Base-by-base conservation (phyloP, 108 stramenopile species). In the Stephanodiscus minutulus region DNA sequence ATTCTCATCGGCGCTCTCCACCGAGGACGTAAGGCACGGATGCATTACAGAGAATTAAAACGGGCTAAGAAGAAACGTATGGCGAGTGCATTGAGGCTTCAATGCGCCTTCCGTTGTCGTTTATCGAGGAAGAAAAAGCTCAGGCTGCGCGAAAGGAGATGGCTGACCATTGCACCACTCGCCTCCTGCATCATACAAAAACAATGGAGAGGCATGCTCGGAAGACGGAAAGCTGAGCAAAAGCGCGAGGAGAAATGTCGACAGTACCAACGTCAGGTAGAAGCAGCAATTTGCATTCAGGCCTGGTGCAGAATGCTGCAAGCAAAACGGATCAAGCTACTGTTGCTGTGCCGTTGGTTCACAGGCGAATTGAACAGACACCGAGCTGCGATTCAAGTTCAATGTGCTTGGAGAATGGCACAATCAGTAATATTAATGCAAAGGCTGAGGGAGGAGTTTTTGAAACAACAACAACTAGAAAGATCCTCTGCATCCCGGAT, bases 11-110 rank as follows among this genome's bases (percentile, higher is more conserved):
- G 77, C 41, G 66, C 80, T 25, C 64, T 74, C 36, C 71, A 63
- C 55, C 73, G 84, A 22, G 84, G 76, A 25, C 44, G 71, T 2
- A 69, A 74, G 15, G 85, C 79, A 20, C 57, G 83, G 22, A 56
- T 28, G 39, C 12, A 20, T 21, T 79, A 49, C 60, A 67, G 37
- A 61, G 43, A 79, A 49, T 46, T 72, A 44, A 72, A 63, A 58
- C 8, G 28, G n/a, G 12, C 29, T 8, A 64, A 49, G 15, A 72
- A 72, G 22, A 1, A 62, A 43, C 29, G 50, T n/a, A 39, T 55
- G 43, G 37, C 37, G 3, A 48, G 27, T 22, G 20, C 49, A n/a
- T 4, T 61, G 31, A 66, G 31, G 20, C 12, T 79, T 37, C 77
- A 79, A 62, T 79, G 77, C 20, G 77, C 60, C 9, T 72, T 68